These are phyloP conservation scores for Arxiozyma slooffiae DNA, from an alignment of 1,139 yeast genomes.

Conservation along the genomic window DNA sequence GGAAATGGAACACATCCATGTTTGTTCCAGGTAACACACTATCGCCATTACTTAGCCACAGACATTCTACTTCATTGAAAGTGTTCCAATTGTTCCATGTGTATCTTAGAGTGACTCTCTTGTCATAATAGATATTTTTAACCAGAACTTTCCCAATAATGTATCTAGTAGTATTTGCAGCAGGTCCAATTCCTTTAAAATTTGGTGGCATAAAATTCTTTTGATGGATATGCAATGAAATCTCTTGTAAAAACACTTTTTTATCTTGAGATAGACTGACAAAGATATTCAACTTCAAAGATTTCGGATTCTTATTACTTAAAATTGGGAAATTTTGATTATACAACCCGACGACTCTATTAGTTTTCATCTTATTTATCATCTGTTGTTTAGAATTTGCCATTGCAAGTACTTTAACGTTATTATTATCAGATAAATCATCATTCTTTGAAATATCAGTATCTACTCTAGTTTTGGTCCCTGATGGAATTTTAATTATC, in stretches of 20 bases:
- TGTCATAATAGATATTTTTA: conserved; percentile 26
- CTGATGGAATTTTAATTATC: conserved; percentile 1
- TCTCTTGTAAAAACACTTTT: conserved; percentile 24
- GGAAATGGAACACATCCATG: conserved; percentile 28
- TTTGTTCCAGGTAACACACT: conserved; percentile 24
- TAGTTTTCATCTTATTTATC: conserved; percentile 1
- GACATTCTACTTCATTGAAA: conserved; percentile 24
- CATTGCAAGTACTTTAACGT: not conserved
- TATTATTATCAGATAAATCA: not conserved
- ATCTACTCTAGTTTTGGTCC: not conserved
- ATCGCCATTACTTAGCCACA: conserved; percentile 25
- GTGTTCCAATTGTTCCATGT: conserved; percentile 28
- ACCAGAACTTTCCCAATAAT: conserved; percentile 25
- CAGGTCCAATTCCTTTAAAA: not conserved
- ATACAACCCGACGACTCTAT: conserved; percentile 21
- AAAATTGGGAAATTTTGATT: conserved; percentile 26
- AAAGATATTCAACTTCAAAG: conserved; percentile 25
- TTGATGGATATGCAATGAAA: conserved; percentile 21
- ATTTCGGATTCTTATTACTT: conserved; percentile 25
- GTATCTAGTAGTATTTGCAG: conserved; percentile 6
- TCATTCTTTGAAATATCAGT: not conserved
- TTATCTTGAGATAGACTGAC: conserved; percentile 22
- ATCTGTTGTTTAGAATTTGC: not conserved
- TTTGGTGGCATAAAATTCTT: conserved; percentile 4
- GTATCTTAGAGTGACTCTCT: conserved; percentile 24